These are phyloP conservation scores for Tetrapyrgos nigripes DNA, from an alignment of 1,284 basidiomycete species.

Conservation along the genomic window DNA sequence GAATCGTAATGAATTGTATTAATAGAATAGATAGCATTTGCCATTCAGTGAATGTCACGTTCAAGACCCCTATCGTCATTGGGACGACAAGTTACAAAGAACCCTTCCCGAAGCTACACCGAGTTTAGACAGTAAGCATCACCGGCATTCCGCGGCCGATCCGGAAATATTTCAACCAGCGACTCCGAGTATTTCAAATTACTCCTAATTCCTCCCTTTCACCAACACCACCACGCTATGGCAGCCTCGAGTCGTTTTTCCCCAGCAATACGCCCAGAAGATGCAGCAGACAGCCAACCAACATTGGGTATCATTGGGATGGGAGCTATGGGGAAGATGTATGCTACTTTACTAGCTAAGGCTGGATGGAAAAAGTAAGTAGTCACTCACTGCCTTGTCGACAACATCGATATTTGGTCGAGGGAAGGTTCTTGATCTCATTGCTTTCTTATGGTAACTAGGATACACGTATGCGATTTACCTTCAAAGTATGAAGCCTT, in stretches of 20 bases:
- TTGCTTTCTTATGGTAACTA: slow-evolving; percentile 32
- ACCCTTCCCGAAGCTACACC: too few relatives aligned
- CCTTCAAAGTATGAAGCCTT: slow-evolving; percentile 80
- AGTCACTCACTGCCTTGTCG: slow-evolving; percentile 5
- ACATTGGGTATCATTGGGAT: slow-evolving; percentile 89
- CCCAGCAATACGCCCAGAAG: slow-evolving; percentile 51
- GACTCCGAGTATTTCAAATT: too few relatives aligned
- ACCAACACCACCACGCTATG: too few relatives aligned
- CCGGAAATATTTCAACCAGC: too few relatives aligned
- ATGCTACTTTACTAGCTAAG: slow-evolving; percentile 76
- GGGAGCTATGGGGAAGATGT: slow-evolving; percentile 97
- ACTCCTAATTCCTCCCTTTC: too few relatives aligned
- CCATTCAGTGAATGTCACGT: too few relatives aligned
- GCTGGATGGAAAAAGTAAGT: slow-evolving; percentile 88
- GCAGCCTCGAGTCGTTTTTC: slow-evolving; percentile 2
- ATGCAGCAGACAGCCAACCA: slow-evolving; percentile 66
- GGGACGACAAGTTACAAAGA: too few relatives aligned
- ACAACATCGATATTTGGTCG: neutral
- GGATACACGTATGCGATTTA: slow-evolving; percentile 93
- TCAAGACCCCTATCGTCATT: too few relatives aligned
- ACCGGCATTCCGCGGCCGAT: too few relatives aligned
- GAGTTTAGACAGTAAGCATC: too few relatives aligned
- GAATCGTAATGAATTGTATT: too few relatives aligned
- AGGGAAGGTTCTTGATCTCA: slow-evolving; percentile 1
- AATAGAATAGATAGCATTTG: too few relatives aligned